Evolutionary conservation across 768 basidiomycete species (phyloP).

Genomic region (Thelephora ganbajun): DNA sequence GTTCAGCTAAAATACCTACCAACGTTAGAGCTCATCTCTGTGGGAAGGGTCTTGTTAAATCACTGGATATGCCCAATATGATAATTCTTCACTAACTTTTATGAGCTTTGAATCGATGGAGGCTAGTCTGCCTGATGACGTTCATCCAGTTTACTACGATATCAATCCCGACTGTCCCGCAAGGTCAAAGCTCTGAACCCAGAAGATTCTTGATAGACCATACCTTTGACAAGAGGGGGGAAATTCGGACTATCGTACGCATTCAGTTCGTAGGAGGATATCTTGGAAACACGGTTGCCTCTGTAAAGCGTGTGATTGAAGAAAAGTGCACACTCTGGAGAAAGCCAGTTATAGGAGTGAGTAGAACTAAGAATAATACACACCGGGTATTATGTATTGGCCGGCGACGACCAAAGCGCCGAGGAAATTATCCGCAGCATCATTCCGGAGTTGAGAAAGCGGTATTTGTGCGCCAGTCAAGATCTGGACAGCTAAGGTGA

Average conservation of each 20-base stretch:
- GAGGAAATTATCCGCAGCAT: constrained; percentile 86
- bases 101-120: constrained; percentile 70
- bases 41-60: background rate
- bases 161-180: constrained; percentile 71
- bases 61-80: background rate
- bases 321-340: constrained; percentile 69
- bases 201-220: constrained; percentile 5
- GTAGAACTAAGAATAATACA: background rate
- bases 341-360: background rate
- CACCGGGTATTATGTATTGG: constrained; percentile 84
- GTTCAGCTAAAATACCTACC: constrained; percentile 28
- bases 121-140: constrained; percentile 69
- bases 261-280: constrained; percentile 69
- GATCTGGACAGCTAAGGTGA: constrained; percentile 33
- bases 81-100: constrained; percentile 34
- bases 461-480: constrained; percentile 92
- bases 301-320: constrained; percentile 85
- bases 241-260: constrained; percentile 84
- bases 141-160: constrained; percentile 83
- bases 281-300: constrained; percentile 74
- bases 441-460: constrained; percentile 80
- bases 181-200: background rate
- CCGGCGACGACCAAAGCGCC: constrained; percentile 84
- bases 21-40: constrained; percentile 73
- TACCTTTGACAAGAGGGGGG: constrained; percentile 68